Percentiles rank a stretch among this genome's conserved stretches.
Evolutionary conservation across 768 basidiomycete species (phyloP).

Genomic region (Amanita exitialis): DNA sequence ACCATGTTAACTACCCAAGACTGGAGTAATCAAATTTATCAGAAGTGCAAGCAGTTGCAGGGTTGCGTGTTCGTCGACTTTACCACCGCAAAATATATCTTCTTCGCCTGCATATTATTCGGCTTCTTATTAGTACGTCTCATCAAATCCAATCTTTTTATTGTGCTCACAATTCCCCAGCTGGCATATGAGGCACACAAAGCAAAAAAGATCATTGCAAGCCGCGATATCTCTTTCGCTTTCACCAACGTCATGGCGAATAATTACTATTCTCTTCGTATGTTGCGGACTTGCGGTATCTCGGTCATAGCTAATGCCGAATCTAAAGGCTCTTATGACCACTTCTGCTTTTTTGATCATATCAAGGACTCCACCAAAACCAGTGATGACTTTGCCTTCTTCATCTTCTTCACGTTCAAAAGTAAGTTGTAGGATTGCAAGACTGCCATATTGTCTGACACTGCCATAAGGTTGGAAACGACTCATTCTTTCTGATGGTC

Average conservation of each 20-base stretch:
- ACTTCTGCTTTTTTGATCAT: conserved; percentile 97
- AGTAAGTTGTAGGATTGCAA: conserved; percentile 37
- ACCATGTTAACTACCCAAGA: conserved; percentile 88
- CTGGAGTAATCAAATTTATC: conserved; percentile 91
- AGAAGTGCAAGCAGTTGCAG: conserved; percentile 48
- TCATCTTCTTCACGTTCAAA: conserved; percentile 99
- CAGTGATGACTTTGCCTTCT: conserved; percentile 97
- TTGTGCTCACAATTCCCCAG: conserved; percentile 26
- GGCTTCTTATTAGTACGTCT: conserved; percentile 83
- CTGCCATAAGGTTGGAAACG: conserved; percentile 29
- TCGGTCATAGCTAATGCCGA: conserved; percentile 6
- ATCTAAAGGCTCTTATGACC: conserved; percentile 77
- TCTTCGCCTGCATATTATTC: conserved; percentile 96
- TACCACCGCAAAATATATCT: conserved; percentile 87
- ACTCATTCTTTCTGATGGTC: conserved; percentile 77
- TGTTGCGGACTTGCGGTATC: conserved; percentile 26
- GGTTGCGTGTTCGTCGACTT: conserved; percentile 86
- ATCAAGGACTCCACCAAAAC: conserved; percentile 93
- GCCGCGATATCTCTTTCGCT: conserved; percentile 94
- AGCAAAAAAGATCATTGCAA: conserved; percentile 86
- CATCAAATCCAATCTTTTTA: background rate
- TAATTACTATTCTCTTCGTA: conserved; percentile 91
- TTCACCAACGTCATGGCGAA: conserved; percentile 98
- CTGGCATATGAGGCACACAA: conserved; percentile 89
- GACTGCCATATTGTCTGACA: background rate